Base-by-base conservation (phyloP, 2,329 filamentous ascomycete genomes). In the Sclerotinia trifoliorum region DNA sequence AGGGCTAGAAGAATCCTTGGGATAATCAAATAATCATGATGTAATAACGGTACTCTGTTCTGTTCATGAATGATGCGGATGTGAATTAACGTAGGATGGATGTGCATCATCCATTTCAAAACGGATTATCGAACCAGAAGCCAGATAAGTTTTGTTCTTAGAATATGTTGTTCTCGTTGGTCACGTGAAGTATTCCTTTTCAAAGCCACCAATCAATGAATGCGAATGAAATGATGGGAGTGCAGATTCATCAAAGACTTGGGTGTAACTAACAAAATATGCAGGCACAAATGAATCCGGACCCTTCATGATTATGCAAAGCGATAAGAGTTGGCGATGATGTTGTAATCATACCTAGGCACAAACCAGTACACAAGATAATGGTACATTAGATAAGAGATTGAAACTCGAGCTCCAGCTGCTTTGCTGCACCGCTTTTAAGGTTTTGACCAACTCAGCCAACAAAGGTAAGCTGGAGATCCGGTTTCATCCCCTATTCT, bases 201-300 rank as follows among this genome's bases (percentile, higher is more conserved):
- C 15, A 26, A 46, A 42, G 8, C n/a, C 19, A 21, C 56, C 56
- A 58, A 46, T 58, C 13, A 19, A 19, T 15, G 44, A 39, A 3
- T 2, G 7, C 26, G 15, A 10, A 6, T 58, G 55, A 44, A 21
- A 26, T 13, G 15, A 44, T 58, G 39, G 24, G 5, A 13, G 56
- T 60, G 39, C 8, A 1, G 2, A 7, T 19, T 6, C 13, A 60
- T 29, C 21, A 42, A 46, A 24, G 7, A 19, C 17, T 2, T 7
- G 10, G 39, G 56, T 60, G 56, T 21, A 21, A 29, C 15, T 60
- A 60, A 2, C 11, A 46, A 10, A 62, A 51, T 51, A 62, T 62
- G 58, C 58, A 62, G 58, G 58, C 58, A 62, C 58, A 62, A 62
- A 35, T 62, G 58, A 39, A 62, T 62, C 13, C 21, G 44, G 29